phyloP scores from a whole-genome alignment of 2,329 filamentous ascomycete genomes.

The Trichoderma sp. region DNA sequence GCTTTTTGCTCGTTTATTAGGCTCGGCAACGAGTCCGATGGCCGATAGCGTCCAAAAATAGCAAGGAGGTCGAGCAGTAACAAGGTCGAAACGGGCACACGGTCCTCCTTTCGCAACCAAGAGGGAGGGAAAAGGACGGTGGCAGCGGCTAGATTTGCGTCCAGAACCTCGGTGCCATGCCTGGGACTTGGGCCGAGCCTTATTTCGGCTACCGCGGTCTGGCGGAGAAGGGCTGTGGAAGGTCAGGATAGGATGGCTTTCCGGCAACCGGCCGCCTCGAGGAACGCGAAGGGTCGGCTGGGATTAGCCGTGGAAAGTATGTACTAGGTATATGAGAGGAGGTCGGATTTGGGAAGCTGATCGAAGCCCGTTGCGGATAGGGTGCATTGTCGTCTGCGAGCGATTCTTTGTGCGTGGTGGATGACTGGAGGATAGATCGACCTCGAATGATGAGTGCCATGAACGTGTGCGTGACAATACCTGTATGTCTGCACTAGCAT shows the following conservation, averaged over 20 bases:
- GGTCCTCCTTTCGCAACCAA: slow-evolving; percentile 9
- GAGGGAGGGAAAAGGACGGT: not conserved
- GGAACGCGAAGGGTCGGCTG: slow-evolving; percentile 12
- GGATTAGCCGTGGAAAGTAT: not conserved
- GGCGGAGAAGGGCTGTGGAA: slow-evolving; percentile 11
- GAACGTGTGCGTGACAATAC: no score
- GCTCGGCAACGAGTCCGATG: slow-evolving; percentile 9
- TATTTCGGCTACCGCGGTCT: slow-evolving; percentile 27
- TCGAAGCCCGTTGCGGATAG: slow-evolving; percentile 6
- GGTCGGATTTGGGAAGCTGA: slow-evolving; percentile 8
- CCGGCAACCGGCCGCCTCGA: slow-evolving; percentile 16
- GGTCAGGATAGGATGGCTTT: slow-evolving; percentile 1
- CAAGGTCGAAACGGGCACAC: not conserved
- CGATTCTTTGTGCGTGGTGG: no score
- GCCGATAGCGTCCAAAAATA: not conserved
- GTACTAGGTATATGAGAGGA: no score
- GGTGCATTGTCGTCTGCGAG: not conserved
- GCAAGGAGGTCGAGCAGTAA: not conserved
- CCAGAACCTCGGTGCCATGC: slow-evolving; percentile 19
- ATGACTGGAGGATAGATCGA: no score
- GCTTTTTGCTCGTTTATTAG: slow-evolving; percentile 21
- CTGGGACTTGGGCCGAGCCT: slow-evolving; percentile 16
- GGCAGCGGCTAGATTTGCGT: slow-evolving; percentile 19
- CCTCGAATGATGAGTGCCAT: no score
- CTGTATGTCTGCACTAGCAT: no score